Evolutionary conservation across 2,329 filamentous ascomycete species (phyloP).

Genomic region (Fonsecaea multimorphosa): DNA sequence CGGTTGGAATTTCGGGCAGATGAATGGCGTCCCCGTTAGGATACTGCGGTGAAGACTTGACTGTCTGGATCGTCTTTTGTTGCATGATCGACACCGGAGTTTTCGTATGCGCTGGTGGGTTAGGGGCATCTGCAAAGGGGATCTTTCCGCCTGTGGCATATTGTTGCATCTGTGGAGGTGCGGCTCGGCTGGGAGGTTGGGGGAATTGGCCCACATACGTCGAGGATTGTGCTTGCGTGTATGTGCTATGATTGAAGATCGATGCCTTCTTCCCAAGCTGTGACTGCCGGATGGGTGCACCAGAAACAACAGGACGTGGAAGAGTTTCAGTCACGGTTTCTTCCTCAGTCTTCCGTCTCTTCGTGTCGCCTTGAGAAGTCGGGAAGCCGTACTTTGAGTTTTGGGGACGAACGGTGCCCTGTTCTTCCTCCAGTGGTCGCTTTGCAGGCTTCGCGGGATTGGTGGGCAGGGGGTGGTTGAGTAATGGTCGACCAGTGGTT

Average conservation of each 20-base stretch:
- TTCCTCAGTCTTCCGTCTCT: constrained; percentile 78
- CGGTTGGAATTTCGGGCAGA: constrained; percentile 92
- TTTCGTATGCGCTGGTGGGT: constrained; percentile 60
- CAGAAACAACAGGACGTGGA: constrained; percentile 70
- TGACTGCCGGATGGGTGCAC: constrained; percentile 83
- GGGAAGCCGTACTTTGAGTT: constrained; percentile 52
- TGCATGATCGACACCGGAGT: constrained; percentile 41
- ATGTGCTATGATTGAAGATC: constrained; percentile 47
- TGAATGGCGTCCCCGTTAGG: constrained; percentile 89
- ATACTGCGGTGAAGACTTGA: constrained; percentile 74
- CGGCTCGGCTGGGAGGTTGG: constrained; percentile 67
- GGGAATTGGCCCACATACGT: constrained; percentile 67
- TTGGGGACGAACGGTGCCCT: constrained; percentile 57
- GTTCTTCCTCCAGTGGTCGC: constrained; percentile 66
- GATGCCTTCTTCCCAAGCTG: constrained; percentile 67
- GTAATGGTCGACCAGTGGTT: constrained; percentile 63
- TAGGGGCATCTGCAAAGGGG: constrained; percentile 80
- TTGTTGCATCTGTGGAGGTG: constrained; percentile 84
- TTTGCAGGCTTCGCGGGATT: constrained; percentile 77
- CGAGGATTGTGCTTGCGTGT: constrained; percentile 56
- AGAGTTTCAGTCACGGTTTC: constrained; percentile 68
- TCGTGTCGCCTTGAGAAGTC: constrained; percentile 74
- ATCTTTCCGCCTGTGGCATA: constrained; percentile 81
- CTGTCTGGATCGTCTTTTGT: constrained; percentile 39
- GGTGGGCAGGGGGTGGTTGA: constrained; percentile 64